Conservation (phyloP, 1,284 basidiomycete genomes). For the Ustilago cynodontis region DNA sequence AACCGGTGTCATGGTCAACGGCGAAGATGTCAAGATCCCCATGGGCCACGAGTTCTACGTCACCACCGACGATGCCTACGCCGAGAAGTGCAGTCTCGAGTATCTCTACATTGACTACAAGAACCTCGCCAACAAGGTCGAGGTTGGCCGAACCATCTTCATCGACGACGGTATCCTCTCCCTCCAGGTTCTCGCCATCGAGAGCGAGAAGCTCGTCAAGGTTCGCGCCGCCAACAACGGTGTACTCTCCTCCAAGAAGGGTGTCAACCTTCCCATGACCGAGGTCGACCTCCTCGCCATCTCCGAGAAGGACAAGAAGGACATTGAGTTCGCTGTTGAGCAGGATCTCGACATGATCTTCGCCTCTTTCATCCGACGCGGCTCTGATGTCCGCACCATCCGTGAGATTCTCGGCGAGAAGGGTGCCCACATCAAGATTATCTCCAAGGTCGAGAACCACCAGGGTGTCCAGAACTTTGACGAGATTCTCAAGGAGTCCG, state of each 20-base stretch:
- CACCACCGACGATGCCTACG: slow-evolving; percentile 85
- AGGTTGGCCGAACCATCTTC: slow-evolving; percentile 94
- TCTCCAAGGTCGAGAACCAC: slow-evolving; percentile 70
- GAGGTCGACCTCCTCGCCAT: slow-evolving; percentile 97
- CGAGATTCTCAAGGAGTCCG: slow-evolving; percentile 69
- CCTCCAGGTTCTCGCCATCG: slow-evolving; percentile 87
- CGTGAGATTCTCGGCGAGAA: slow-evolving; percentile 68
- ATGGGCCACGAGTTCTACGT: slow-evolving; percentile 96
- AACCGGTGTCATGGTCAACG: slow-evolving; percentile 90
- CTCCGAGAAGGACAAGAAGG: slow-evolving; percentile 90
- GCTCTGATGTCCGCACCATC: slow-evolving; percentile 66
- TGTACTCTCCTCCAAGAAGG: slow-evolving; percentile 93
- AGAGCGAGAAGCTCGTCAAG: slow-evolving; percentile 67
- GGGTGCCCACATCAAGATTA: slow-evolving; percentile 69
- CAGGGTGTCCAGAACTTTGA: slow-evolving; percentile 70
- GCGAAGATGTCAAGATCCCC: slow-evolving; percentile 84
- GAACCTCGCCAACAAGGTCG: slow-evolving; percentile 94
- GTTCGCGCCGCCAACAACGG: slow-evolving; percentile 95
- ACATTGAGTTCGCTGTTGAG: slow-evolving; percentile 93
- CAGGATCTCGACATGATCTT: slow-evolving; percentile 94
- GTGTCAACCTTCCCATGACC: slow-evolving; percentile 99
- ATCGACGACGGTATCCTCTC: slow-evolving; percentile 97
- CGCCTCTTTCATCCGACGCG: slow-evolving; percentile 69
- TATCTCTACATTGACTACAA: slow-evolving; percentile 73
- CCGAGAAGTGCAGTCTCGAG: slow-evolving; percentile 85